phyloP scores from a whole-genome alignment of 78 protist genomes.

The Chrysochromulina tobinii region DNA sequence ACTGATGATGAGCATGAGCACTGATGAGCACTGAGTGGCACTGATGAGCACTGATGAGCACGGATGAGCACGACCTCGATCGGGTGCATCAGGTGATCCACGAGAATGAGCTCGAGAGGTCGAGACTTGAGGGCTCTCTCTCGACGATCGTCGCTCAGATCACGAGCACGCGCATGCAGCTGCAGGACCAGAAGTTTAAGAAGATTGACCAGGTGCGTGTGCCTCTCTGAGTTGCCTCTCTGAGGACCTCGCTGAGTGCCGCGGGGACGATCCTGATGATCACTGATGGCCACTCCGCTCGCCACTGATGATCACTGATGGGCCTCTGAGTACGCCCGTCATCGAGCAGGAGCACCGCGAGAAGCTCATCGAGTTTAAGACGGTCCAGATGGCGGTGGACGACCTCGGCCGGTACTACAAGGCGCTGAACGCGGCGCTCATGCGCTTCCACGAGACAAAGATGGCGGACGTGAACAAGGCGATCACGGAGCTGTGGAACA shows the following conservation, averaged over 20 bases:
- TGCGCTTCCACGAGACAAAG: slow-evolving; percentile 78
- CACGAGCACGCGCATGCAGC: background rate
- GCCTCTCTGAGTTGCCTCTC: too few species aligned
- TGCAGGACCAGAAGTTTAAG: background rate
- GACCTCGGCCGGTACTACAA: slow-evolving; percentile 61
- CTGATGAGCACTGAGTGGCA: too few species aligned
- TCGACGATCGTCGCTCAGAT: background rate
- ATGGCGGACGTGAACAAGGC: slow-evolving; percentile 93
- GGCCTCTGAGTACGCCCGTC: too few species aligned
- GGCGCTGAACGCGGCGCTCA: slow-evolving; percentile 76
- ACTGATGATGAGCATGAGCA: too few species aligned
- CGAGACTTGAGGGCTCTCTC: background rate
- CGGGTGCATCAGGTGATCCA: too few species aligned
- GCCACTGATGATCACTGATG: too few species aligned
- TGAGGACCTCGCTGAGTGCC: too few species aligned
- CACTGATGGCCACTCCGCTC: too few species aligned
- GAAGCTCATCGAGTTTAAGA: slow-evolving; percentile 20
- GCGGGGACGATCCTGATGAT: too few species aligned
- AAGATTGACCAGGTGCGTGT: too few species aligned
- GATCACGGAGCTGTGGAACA: slow-evolving; percentile 88
- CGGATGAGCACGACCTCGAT: too few species aligned
- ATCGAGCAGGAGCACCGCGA: slow-evolving; percentile 25
- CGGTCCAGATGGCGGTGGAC: background rate
- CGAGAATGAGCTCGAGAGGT: background rate
- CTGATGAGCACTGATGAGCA: too few species aligned